phyloP scores from a whole-genome alignment of 1,139 yeast genomes.

The Insectozyma bohioensis region DNA sequence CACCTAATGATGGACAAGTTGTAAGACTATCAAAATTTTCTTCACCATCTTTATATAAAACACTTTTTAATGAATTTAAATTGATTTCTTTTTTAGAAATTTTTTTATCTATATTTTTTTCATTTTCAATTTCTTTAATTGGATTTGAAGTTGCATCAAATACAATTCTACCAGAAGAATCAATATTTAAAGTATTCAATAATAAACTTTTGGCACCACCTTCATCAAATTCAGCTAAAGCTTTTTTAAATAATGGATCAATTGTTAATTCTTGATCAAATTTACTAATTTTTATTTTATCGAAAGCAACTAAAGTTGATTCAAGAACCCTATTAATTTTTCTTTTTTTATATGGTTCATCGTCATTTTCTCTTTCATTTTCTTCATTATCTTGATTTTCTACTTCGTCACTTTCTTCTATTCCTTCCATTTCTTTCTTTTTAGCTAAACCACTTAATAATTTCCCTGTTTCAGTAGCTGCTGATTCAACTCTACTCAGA shows the following conservation, averaged over 20 bases:
- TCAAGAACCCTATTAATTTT: slow-evolving; percentile 42
- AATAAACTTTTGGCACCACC: slow-evolving; percentile 90
- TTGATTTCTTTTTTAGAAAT: no score
- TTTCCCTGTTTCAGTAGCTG: slow-evolving; percentile 87
- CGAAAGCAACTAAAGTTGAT: slow-evolving; percentile 53
- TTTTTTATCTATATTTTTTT: slow-evolving; percentile 16
- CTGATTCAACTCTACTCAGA: slow-evolving; percentile 76
- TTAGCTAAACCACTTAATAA: slow-evolving; percentile 69
- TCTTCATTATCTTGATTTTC: slow-evolving; percentile 21
- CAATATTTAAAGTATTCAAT: slow-evolving; percentile 66
- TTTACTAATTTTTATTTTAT: slow-evolving; percentile 62
- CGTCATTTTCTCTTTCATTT: slow-evolving; percentile 16
- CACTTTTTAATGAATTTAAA: slow-evolving; percentile 22
- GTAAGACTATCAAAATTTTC: slow-evolving; percentile 36
- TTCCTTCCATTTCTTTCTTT: slow-evolving; percentile 21
- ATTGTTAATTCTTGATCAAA: slow-evolving; percentile 76
- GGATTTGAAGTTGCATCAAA: slow-evolving; percentile 53
- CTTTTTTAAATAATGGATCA: slow-evolving; percentile 87
- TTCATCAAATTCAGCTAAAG: slow-evolving; percentile 90
- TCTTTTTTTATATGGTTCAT: slow-evolving; percentile 27
- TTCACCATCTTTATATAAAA: slow-evolving; percentile 30
- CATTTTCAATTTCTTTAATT: slow-evolving; percentile 17
- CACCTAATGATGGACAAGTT: slow-evolving; percentile 64
- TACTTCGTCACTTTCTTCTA: slow-evolving; percentile 16
- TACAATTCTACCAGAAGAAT: slow-evolving; percentile 58